Percentiles rank a stretch among this genome's conserved stretches.
These are phyloP conservation scores for Amanita muscaria DNA, from an alignment of 768 basidiomycete species.

Conservation along the genomic window DNA sequence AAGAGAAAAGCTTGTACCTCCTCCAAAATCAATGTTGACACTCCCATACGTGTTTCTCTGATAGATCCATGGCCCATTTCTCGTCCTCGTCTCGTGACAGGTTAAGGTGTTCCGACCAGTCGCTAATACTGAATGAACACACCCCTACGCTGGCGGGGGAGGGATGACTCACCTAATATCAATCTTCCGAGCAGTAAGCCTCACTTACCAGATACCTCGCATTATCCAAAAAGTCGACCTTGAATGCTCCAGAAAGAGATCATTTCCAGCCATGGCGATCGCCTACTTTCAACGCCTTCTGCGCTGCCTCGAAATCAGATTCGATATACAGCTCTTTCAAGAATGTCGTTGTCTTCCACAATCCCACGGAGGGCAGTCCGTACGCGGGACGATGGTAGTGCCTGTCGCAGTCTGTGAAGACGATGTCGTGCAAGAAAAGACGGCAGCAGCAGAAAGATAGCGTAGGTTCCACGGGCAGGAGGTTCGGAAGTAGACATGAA, in stretches of 20 bases:
- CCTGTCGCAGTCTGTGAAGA: slow-evolving; percentile 34
- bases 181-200: slow-evolving; percentile 83
- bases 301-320: no score
- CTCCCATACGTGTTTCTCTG: slow-evolving; percentile 92
- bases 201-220: no score
- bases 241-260: slow-evolving; percentile 91
- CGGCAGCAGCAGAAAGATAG: slow-evolving; percentile 90
- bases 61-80: slow-evolving; percentile 99
- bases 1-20: slow-evolving; percentile 44
- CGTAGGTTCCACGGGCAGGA: slow-evolving; percentile 91
- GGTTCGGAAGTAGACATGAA: slow-evolving; percentile 95
- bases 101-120: no score
- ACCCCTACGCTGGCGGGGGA: no score
- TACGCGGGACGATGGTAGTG: slow-evolving; percentile 54
- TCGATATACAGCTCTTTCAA: no score
- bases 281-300: slow-evolving; percentile 63
- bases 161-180: slow-evolving; percentile 61
- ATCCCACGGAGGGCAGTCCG: slow-evolving; percentile 86
- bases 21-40: slow-evolving; percentile 94
- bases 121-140: no score
- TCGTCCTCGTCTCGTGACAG: no score
- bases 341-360: slow-evolving; percentile 89
- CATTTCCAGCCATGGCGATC: slow-evolving; percentile 76
- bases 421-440: slow-evolving; percentile 81
- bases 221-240: slow-evolving; percentile 92